Evolutionary conservation across 768 basidiomycete species (phyloP).

Genomic region (Naganishia randhawae): DNA sequence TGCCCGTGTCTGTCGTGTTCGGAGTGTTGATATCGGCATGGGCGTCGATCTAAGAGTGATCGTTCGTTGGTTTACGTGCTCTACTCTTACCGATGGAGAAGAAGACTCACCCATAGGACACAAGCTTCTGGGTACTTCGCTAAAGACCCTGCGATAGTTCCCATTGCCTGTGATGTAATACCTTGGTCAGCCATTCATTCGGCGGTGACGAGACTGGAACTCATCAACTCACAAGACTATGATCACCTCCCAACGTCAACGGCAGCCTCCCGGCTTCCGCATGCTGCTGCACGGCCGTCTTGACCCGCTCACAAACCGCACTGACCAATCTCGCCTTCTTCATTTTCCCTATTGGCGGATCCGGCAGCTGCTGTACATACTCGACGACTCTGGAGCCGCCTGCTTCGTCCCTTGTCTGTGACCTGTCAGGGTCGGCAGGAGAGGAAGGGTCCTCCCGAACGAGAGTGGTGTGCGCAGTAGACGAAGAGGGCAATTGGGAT

Average conservation of each 20-base stretch:
- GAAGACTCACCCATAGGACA: constrained; percentile 66
- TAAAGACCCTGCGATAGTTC: constrained; percentile 85
- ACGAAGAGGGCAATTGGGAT: background rate
- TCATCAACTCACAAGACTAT: constrained; percentile 70
- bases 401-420: background rate
- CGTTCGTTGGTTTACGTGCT: background rate
- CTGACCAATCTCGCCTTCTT: constrained; percentile 88
- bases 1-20: constrained; percentile 74
- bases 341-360: constrained; percentile 80
- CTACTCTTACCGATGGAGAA: background rate
- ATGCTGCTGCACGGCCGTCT: constrained; percentile 70
- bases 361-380: constrained; percentile 46
- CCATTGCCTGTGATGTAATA: constrained; percentile 63
- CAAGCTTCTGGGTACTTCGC: constrained; percentile 59
- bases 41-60: constrained; percentile 64
- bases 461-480: background rate
- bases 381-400: background rate
- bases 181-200: background rate
- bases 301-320: constrained; percentile 72
- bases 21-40: constrained; percentile 95
- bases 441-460: constrained; percentile 44
- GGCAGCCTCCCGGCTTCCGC: constrained; percentile 75
- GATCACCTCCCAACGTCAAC: constrained; percentile 91
- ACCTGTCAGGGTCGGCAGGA: constrained; percentile 36
- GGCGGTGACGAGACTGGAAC: no score